Base-by-base conservation (phyloP, 1,284 basidiomycete genomes). In the Cryptococcus amylolentus region DNA sequence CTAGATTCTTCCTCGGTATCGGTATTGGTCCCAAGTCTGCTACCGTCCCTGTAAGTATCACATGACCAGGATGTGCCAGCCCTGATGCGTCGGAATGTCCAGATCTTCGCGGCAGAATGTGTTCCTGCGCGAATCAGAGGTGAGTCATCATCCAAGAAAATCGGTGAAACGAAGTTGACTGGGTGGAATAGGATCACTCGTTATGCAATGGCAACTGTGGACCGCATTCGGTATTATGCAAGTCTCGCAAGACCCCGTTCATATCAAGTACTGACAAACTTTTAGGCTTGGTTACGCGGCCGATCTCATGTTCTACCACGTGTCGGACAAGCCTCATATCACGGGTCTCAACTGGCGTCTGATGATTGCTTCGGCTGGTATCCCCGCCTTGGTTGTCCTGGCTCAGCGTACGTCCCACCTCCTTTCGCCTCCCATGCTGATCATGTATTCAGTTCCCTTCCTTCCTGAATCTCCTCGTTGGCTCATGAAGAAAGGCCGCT, bases 401-500 rank as follows among this genome's bases (percentile, higher is more conserved):
- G 48, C 48, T 3, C 48, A 49, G 23, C n/a, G 48, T 49, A 7
- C 31, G 48, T 39, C 5, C 14, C n/a, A 6, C 26, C n/a, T 46
- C 31, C 27, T 23, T 70, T 65, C 79, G 35, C 77, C 77, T 8
- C 76, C 77, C 14, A 42, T 79, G 4, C 68, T 69, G 2, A 65
- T 76, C 28, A 23, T 58, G 65, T 56, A 52, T n/a, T 86, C 81
- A 49, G 48, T 49, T 6, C 49, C 78, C 69, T 82, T 83, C 67
- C 85, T 83, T 65, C 73, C 75, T 70, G 72, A 78, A 71, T 84
- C 83, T 0, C 87, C 88, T 6, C 83, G 87, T 73, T 90, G 88
- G 88, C 78, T 86, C 42, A 84, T 90, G 69, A 80, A 80, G 56
- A 87, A 88, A 69, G 83, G 83, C 26, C 82, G 84, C 13, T 86